A percentile compares a stretch with the other conserved stretches of the same genome.
These are phyloP conservation scores for Phytophthora cactorum DNA, from an alignment of 352 stramenopile genomes.

Conservation along the genomic window DNA sequence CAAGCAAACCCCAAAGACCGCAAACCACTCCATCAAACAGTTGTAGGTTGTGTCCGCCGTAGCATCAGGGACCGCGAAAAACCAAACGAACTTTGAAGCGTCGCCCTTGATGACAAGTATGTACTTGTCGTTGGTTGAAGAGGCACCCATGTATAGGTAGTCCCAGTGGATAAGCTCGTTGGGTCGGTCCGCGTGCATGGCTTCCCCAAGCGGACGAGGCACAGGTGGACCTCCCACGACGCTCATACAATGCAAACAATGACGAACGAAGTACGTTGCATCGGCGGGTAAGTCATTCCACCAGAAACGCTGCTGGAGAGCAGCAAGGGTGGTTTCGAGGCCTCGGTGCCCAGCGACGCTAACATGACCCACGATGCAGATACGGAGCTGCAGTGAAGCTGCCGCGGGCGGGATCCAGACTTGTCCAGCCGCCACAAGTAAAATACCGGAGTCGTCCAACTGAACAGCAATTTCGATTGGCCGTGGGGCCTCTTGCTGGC, in stretches of 20 bases:
- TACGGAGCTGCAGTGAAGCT: neutral
- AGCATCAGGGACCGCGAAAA: neutral
- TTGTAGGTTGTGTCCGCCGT: neutral
- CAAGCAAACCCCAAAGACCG: constrained; percentile 8
- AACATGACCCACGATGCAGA: neutral
- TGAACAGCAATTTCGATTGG: neutral
- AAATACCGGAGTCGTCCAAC: no score
- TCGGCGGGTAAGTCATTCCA: neutral
- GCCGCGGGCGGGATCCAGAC: neutral
- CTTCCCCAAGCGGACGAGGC: constrained; percentile 1
- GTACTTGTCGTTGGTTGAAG: neutral
- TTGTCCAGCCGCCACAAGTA: no score
- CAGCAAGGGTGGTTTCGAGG: neutral
- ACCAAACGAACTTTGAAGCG: constrained; percentile 5
- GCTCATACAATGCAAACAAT: constrained; percentile 12
- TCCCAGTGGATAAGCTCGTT: neutral
- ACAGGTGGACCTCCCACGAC: neutral
- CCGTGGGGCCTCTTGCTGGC: no score
- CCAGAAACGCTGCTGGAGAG: neutral
- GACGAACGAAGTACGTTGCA: neutral
- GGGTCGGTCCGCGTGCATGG: constrained; percentile 1
- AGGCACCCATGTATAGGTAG: neutral
- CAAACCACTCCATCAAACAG: constrained; percentile 12
- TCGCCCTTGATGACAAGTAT: neutral
- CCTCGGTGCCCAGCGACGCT: neutral